Evolutionary conservation across 192 early-diverging fungal species (phyloP).

Genomic region (Coemansia sp.): DNA sequence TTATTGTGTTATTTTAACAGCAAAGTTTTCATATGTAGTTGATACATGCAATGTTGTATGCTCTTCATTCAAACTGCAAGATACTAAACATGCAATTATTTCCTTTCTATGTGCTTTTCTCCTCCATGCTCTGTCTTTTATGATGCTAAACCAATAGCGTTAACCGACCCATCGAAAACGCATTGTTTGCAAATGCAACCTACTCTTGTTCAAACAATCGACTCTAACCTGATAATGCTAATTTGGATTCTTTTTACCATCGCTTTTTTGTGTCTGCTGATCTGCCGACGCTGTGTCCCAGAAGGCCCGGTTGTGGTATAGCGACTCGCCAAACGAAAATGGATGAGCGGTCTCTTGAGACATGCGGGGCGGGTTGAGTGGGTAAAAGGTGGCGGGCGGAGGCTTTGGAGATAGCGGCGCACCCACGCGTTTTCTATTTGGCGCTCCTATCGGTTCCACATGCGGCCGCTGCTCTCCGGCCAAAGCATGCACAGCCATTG

Average conservation of each 20-base stretch:
- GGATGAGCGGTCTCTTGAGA: constrained; percentile 28
- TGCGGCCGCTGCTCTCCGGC: constrained; percentile 18
- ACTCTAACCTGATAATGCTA: not conserved
- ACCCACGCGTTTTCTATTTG: constrained; percentile 18
- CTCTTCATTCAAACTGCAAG: too few species aligned
- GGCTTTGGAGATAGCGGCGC: constrained; percentile 16
- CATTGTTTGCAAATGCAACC: too few species aligned
- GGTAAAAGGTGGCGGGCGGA: constrained; percentile 5
- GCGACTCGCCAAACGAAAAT: constrained; percentile 31
- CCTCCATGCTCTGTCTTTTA: too few species aligned
- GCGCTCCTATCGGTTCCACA: constrained; percentile 50
- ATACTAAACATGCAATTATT: too few species aligned
- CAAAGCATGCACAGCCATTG: not conserved
- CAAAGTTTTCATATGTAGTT: too few species aligned
- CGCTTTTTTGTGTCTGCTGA: not conserved
- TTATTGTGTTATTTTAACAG: too few species aligned
- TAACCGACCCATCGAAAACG: too few species aligned
- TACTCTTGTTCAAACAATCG: too few species aligned
- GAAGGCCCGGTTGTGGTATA: constrained; percentile 24
- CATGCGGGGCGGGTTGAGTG: constrained; percentile 10
- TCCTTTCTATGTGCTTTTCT: too few species aligned
- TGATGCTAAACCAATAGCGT: too few species aligned
- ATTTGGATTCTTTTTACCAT: not conserved
- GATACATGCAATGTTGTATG: too few species aligned
- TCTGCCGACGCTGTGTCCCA: constrained; percentile 10